A percentile compares a stretch with the other conserved stretches of the same genome.
These are phyloP conservation scores for Trichoderma aggressivum DNA, from an alignment of 2,329 filamentous ascomycete species.

Conservation along the genomic window DNA sequence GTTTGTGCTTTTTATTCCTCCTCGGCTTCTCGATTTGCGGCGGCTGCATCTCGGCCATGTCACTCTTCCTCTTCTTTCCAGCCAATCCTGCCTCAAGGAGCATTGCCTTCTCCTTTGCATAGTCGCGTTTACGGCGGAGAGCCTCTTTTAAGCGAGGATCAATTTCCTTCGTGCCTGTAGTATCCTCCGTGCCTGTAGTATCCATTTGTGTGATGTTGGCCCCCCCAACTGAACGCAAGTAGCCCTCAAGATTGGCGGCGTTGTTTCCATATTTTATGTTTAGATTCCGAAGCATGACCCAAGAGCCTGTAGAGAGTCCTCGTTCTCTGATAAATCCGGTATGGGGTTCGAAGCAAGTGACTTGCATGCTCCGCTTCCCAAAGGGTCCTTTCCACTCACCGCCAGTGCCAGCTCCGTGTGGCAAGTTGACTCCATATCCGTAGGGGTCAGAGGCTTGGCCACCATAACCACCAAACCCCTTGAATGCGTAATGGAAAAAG, in stretches of 20 bases:
- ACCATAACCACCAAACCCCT: slow-evolving; percentile 30
- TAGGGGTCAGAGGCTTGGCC: slow-evolving; percentile 51
- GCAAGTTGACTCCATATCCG: slow-evolving; percentile 46
- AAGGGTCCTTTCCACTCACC: slow-evolving; percentile 68
- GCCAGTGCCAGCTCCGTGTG: slow-evolving; percentile 22
- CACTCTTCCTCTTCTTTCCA: slow-evolving; percentile 39
- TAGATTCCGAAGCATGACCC: slow-evolving; percentile 68
- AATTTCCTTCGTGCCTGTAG: slow-evolving; percentile 41
- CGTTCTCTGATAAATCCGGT: slow-evolving; percentile 51
- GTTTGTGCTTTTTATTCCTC: slow-evolving; percentile 23
- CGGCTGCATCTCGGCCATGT: slow-evolving; percentile 25
- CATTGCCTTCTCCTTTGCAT: slow-evolving; percentile 51
- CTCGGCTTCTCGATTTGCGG: slow-evolving; percentile 27
- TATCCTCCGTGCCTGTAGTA: slow-evolving; percentile 37
- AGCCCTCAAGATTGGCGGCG: slow-evolving; percentile 64
- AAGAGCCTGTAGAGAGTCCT: slow-evolving; percentile 55
- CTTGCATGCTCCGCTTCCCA: slow-evolving; percentile 66
- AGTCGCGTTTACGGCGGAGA: slow-evolving; percentile 61
- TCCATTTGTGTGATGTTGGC: slow-evolving; percentile 57
- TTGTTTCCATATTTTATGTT: slow-evolving; percentile 59
- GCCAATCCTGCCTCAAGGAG: slow-evolving; percentile 38
- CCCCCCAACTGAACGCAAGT: slow-evolving; percentile 46
- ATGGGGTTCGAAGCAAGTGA: slow-evolving; percentile 70
- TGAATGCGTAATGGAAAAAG: slow-evolving; percentile 53
- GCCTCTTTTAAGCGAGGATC: slow-evolving; percentile 54